Evolutionary conservation across 495 filamentous ascomycete genomes (phyloP), one percentile per base, ranked within the genome.

Genomic region (Pyronema domesticum): DNA sequence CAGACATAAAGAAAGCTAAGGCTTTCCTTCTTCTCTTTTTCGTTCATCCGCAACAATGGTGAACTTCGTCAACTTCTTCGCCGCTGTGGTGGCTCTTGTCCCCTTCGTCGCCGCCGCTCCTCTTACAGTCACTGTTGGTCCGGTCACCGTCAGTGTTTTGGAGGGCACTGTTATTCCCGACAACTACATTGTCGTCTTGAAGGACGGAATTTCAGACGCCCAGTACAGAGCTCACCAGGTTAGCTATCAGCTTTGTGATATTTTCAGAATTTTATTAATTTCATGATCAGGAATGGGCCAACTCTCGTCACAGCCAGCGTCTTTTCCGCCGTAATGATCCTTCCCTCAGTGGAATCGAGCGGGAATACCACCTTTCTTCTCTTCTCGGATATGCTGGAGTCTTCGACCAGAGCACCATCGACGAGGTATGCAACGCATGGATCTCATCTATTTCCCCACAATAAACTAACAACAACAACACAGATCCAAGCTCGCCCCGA

Each of bases 161-260:
- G 57, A 57, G 11, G 59, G 61, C n/a, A 58, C 61, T 55, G 36
- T 67, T 45, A 61, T 76, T 51, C 66, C 70, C 9, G 67, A 69
- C 58, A 73, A 70, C 54, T 78, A 78, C 60, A 76, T 78, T 42
- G 67, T 77, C 49, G 71, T 72, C 30, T 68, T 77, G 46, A 74
- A 75, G 57, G 57, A 62, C 9, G 66, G 68, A 53, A 59, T 70
- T 46, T 65, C 57, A 15, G 14, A 64, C 11, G 46, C 62, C 14
- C 61, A n/a, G 43, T 65, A 73, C 62, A 60, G 69, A 46, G 59
- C 61, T 7, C 69, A 72, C 57, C 48, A 69, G 36, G 52, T 14
- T 11, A 68, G 67, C 56, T 68, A 68, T 42, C 68, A 69, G 40
- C 66, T 58, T 17, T 53, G 62, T 8, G 47, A 65, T 15, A 47